Percentiles rank a stretch among this genome's conserved stretches.
Evolutionary conservation across 495 filamentous ascomycete species (phyloP).

Genomic region (Melanomma pulvis-pyrius): DNA sequence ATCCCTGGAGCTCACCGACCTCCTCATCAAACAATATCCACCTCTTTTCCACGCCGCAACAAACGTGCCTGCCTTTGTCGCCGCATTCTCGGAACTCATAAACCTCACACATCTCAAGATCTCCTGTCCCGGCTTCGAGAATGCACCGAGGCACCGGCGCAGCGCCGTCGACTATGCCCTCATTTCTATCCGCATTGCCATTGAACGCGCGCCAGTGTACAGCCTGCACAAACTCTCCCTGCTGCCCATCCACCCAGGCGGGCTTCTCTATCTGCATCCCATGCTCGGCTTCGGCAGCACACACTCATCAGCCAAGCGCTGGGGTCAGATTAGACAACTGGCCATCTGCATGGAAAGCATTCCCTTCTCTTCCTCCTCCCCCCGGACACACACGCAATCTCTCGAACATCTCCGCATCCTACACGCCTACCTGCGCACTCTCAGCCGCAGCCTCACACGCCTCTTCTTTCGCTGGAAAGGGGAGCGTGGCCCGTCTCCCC

Average conservation of each 20-base stretch:
- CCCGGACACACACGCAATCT: slow-evolving; percentile 52
- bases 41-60: slow-evolving; percentile 84
- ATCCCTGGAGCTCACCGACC: slow-evolving; percentile 62
- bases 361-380: slow-evolving; percentile 47
- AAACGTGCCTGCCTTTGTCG: slow-evolving; percentile 76
- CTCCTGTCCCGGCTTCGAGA: slow-evolving; percentile 69
- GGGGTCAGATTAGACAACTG: slow-evolving; percentile 72
- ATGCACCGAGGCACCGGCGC: slow-evolving; percentile 67
- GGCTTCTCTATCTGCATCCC: slow-evolving; percentile 70
- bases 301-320: slow-evolving; percentile 64
- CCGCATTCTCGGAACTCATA: slow-evolving; percentile 63
- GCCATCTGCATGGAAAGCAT: slow-evolving; percentile 68
- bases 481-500: slow-evolving; percentile 64
- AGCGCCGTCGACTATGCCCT: slow-evolving; percentile 80
- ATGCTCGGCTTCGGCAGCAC: slow-evolving; percentile 66
- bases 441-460: slow-evolving; percentile 62
- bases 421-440: slow-evolving; percentile 68
- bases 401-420: slow-evolving; percentile 75
- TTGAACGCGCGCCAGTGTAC: slow-evolving; percentile 66
- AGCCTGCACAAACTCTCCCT: slow-evolving; percentile 66
- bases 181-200: slow-evolving; percentile 74
- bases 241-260: slow-evolving; percentile 66
- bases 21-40: slow-evolving; percentile 77
- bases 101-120: slow-evolving; percentile 70
- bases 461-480: slow-evolving; percentile 74